phyloP scores from a whole-genome alignment of 169 alveolate genomes.

The Pseudocohnilembus persalinus region DNA sequence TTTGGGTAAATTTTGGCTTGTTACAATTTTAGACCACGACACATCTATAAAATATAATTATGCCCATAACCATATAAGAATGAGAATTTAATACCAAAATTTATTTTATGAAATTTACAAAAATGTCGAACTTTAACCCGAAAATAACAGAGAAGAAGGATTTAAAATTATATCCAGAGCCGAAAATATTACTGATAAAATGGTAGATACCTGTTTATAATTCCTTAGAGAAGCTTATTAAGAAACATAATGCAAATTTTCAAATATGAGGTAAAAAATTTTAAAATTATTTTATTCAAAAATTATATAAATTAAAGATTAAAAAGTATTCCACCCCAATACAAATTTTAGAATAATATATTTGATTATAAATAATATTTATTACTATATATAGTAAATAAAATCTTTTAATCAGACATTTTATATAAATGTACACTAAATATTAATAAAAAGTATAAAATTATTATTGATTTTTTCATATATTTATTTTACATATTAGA shows the following conservation, averaged over 20 bases:
- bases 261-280: not conserved
- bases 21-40: not conserved
- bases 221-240: not conserved
- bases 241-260: not conserved
- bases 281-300: too few relatives aligned
- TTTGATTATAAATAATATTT: too few relatives aligned
- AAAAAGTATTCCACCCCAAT: too few relatives aligned
- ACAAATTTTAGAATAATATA: too few relatives aligned
- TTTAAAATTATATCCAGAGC: not conserved
- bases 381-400: too few relatives aligned
- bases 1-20: not conserved
- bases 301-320: too few relatives aligned
- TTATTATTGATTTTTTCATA: too few relatives aligned
- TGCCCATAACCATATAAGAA: not conserved
- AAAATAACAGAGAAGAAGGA: not conserved
- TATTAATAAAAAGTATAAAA: too few relatives aligned
- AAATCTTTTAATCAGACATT: too few relatives aligned
- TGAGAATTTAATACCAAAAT: not conserved
- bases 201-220: not conserved
- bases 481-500: not conserved
- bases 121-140: not conserved
- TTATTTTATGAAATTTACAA: not conserved
- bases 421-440: too few relatives aligned
- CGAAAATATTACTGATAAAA: not conserved
- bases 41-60: not conserved